Evolutionary conservation across 116 monocot genomes (phyloP).

Genomic region (Trichopus zeylanicus): DNA sequence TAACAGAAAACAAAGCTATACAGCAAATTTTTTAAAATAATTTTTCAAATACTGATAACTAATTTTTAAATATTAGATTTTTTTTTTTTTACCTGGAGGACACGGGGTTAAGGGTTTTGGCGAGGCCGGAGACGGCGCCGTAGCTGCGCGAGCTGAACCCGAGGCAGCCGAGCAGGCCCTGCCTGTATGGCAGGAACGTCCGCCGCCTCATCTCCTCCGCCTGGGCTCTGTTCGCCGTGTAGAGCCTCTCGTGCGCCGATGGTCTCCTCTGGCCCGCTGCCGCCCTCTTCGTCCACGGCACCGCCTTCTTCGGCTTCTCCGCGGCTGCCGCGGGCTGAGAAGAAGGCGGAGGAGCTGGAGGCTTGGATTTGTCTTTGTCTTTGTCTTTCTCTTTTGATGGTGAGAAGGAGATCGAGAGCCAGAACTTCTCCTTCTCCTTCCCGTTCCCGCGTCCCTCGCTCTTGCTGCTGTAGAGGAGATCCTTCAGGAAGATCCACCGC

Average conservation of each 20-base stretch:
- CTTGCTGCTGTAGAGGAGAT: slow-evolving; percentile 71
- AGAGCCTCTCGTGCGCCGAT: slow-evolving; percentile 65
- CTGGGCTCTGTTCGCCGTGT: slow-evolving; percentile 75
- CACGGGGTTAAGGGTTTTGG: slow-evolving; percentile 51
- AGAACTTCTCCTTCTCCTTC: slow-evolving; percentile 50
- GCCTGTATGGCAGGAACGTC: slow-evolving; percentile 89
- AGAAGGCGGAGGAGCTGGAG: slow-evolving; percentile 3
- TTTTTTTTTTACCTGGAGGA: slow-evolving; percentile 29
- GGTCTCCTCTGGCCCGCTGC: slow-evolving; percentile 4
- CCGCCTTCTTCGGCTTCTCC: neutral
- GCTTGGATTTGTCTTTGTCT: neutral
- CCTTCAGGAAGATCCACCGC: slow-evolving; percentile 76
- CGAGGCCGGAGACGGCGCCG: slow-evolving; percentile 60
- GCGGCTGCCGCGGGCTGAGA: neutral
- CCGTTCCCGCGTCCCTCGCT: slow-evolving; percentile 41
- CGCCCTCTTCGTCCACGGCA: too few relatives aligned
- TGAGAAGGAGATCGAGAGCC: slow-evolving; percentile 52
- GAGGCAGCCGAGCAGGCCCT: slow-evolving; percentile 78
- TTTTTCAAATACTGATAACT: neutral
- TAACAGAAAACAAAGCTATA: too few relatives aligned
- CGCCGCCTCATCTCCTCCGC: slow-evolving; percentile 88
- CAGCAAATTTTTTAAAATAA: neutral
- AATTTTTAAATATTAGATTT: neutral
- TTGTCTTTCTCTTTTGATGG: slow-evolving; percentile 6
- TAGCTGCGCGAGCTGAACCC: slow-evolving; percentile 58